phyloP scores from a whole-genome alignment of 2,329 filamentous ascomycete genomes.

The Lecanoromycetidae sp. region DNA sequence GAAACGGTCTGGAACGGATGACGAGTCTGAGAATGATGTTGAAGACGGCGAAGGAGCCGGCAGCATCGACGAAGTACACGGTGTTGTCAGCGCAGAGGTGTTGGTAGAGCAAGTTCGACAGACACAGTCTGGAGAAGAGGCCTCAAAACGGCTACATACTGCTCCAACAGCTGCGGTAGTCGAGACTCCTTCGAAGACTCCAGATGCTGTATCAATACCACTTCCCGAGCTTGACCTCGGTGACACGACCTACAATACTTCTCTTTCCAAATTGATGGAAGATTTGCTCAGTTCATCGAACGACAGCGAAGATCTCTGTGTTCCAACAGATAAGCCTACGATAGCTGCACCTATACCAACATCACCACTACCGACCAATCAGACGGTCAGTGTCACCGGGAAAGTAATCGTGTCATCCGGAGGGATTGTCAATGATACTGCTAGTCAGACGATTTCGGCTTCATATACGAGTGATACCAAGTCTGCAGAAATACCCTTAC shows the following conservation, averaged over 20 bases:
- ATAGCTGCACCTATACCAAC: not conserved
- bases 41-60: slow-evolving; percentile 50
- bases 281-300: not conserved
- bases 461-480: not conserved
- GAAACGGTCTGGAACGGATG: slow-evolving; percentile 47
- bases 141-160: not conserved
- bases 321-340: not conserved
- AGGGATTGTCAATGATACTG: not conserved
- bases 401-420: not conserved
- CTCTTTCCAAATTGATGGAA: not conserved
- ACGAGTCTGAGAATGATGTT: slow-evolving; percentile 59
- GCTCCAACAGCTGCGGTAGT: not conserved
- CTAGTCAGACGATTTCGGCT: not conserved
- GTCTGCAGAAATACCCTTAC: not conserved
- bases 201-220: not conserved
- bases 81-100: slow-evolving; percentile 19
- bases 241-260: not conserved
- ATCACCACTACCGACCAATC: not conserved
- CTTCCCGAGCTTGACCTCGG: no score
- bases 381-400: not conserved
- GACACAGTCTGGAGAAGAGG: not conserved
- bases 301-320: not conserved
- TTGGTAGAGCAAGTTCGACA: slow-evolving; percentile 28
- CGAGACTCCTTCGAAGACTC: not conserved
- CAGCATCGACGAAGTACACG: slow-evolving; percentile 33